These are phyloP conservation scores for Ehretia macrophylla DNA, from an alignment of 257 asterid species.

Conservation along the genomic window DNA sequence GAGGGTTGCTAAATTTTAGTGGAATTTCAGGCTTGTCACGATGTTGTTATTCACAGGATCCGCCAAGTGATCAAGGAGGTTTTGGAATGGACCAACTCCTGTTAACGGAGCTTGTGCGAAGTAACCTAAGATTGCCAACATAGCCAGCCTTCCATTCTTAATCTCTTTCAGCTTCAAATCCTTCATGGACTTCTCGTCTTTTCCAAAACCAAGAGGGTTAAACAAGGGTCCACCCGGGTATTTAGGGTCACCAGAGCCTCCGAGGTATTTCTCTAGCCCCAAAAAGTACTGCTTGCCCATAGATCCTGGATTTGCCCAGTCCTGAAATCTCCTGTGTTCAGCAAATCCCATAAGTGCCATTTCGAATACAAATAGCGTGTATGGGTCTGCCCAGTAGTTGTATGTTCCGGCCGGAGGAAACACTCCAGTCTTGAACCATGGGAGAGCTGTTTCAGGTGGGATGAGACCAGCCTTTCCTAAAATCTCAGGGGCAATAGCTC, in stretches of 20 bases:
- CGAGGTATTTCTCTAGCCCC: slow-evolving; percentile 68
- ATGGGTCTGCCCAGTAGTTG: slow-evolving; percentile 81
- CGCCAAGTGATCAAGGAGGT: slow-evolving; percentile 81
- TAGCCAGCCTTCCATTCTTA: slow-evolving; percentile 93
- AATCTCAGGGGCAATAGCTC: slow-evolving; percentile 89
- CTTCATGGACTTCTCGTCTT: slow-evolving; percentile 69
- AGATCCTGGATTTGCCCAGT: slow-evolving; percentile 80
- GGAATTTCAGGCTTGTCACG: slow-evolving; percentile 85
- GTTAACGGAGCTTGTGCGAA: slow-evolving; percentile 71
- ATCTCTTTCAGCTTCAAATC: slow-evolving; percentile 83
- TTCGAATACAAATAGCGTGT: slow-evolving; percentile 78
- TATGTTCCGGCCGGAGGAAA: slow-evolving; percentile 91
- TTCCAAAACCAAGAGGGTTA: slow-evolving; percentile 81
- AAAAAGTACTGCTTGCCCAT: slow-evolving; percentile 88
- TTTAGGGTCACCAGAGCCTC: slow-evolving; percentile 71
- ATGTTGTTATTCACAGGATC: slow-evolving; percentile 90
- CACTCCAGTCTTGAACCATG: slow-evolving; percentile 92
- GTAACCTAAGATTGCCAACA: slow-evolving; percentile 92
- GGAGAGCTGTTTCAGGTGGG: slow-evolving; percentile 86
- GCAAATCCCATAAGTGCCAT: slow-evolving; percentile 95
- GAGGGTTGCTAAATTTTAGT: slow-evolving; percentile 21
- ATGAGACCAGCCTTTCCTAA: slow-evolving; percentile 73
- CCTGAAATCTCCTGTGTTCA: slow-evolving; percentile 87
- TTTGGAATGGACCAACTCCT: slow-evolving; percentile 85
- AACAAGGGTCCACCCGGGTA: slow-evolving; percentile 83